phyloP scores from a whole-genome alignment of 2,329 filamentous ascomycete genomes.

The Proliferodiscus dingleyae region DNA sequence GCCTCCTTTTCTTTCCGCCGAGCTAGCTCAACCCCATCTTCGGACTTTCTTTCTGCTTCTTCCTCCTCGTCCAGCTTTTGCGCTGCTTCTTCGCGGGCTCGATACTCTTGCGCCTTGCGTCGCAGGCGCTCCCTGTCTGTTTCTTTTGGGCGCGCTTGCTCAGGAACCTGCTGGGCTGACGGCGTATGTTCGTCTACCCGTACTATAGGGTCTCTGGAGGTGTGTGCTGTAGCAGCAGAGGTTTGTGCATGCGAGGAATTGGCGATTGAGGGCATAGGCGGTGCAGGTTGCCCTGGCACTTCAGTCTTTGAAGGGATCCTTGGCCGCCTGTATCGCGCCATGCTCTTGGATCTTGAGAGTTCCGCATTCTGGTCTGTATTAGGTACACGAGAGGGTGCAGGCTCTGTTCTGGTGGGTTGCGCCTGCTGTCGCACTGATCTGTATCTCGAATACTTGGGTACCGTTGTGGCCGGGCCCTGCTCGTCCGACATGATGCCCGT shows the following conservation, averaged over 20 bases:
- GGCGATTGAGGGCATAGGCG: conserved; percentile 14
- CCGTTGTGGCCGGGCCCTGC: conserved; percentile 10
- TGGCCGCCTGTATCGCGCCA: conserved; percentile 35
- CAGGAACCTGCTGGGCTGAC: background rate
- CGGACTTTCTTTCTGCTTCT: conserved; percentile 4
- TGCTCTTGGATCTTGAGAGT: conserved; percentile 31
- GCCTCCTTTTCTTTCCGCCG: conserved; percentile 19
- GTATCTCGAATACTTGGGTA: conserved; percentile 51
- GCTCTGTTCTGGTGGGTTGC: conserved; percentile 24
- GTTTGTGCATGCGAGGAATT: background rate
- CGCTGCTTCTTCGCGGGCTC: conserved; percentile 11
- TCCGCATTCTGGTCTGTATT: conserved; percentile 31
- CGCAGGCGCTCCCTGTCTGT: conserved; percentile 20
- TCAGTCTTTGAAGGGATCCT: conserved; percentile 11
- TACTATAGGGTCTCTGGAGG: conserved; percentile 7
- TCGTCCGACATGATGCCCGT: conserved; percentile 19
- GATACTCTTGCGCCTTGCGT: conserved; percentile 16
- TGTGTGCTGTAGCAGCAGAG: background rate
- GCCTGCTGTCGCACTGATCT: conserved; percentile 45
- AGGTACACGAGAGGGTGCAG: conserved; percentile 19
- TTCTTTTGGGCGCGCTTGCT: conserved; percentile 9
- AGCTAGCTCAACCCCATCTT: conserved; percentile 4
- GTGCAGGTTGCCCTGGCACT: background rate
- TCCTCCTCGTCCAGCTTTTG: conserved; percentile 1
- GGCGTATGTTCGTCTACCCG: conserved; percentile 17